phyloP scores from a whole-genome alignment of 805 yeast genomes.

The Starmerella asiatica region DNA sequence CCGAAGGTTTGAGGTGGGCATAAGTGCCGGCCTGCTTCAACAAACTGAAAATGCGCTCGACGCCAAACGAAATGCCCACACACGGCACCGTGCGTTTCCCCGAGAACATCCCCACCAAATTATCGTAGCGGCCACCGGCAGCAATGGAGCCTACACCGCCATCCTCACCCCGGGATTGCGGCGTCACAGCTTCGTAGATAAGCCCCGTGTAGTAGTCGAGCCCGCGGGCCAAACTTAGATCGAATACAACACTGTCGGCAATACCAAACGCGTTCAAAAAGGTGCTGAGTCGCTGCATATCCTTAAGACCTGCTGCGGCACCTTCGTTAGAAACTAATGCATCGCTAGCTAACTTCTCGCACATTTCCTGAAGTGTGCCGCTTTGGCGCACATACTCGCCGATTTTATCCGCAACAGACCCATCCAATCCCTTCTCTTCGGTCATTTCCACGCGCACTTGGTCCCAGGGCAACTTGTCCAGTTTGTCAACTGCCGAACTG shows the following conservation, averaged over 20 bases:
- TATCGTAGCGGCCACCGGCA: slow-evolving; percentile 97
- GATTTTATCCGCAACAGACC: slow-evolving; percentile 82
- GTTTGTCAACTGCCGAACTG: slow-evolving; percentile 90
- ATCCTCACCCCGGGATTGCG: slow-evolving; percentile 56
- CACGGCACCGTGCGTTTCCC: slow-evolving; percentile 83
- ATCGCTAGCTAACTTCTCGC: slow-evolving; percentile 43
- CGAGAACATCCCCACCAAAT: slow-evolving; percentile 90
- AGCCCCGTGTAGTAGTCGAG: slow-evolving; percentile 95
- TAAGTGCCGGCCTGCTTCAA: slow-evolving; percentile 62
- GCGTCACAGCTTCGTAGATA: slow-evolving; percentile 91
- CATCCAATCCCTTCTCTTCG: slow-evolving; percentile 79
- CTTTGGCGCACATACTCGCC: slow-evolving; percentile 80
- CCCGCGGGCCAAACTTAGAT: slow-evolving; percentile 92
- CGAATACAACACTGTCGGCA: slow-evolving; percentile 49
- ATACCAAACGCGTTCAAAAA: slow-evolving; percentile 78
- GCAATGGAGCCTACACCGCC: slow-evolving; percentile 98
- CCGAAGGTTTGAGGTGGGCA: slow-evolving; percentile 59
- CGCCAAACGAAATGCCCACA: slow-evolving; percentile 94
- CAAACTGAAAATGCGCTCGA: slow-evolving; percentile 84
- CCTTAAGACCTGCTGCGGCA: slow-evolving; percentile 70
- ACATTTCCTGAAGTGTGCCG: slow-evolving; percentile 40
- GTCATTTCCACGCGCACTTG: slow-evolving; percentile 85
- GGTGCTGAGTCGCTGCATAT: slow-evolving; percentile 59
- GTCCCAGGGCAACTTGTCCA: slow-evolving; percentile 93
- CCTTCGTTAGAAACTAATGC: slow-evolving; percentile 52